phyloP scores from a whole-genome alignment of 345 rosid genomes.

The Trapa bicornis region DNA sequence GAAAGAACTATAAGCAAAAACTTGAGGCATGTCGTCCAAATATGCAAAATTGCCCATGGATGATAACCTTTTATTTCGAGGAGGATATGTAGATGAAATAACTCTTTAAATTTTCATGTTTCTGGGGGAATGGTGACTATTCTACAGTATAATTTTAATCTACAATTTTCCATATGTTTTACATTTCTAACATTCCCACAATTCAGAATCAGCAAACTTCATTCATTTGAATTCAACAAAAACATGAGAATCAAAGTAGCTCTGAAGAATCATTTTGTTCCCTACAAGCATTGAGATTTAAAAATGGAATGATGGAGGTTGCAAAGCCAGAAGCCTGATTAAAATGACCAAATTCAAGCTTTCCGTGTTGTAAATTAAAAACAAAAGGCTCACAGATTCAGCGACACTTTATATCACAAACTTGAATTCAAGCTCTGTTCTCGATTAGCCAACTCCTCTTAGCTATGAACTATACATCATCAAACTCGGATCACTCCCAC shows the following conservation, averaged over 20 bases:
- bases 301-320: not conserved
- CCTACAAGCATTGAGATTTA: not conserved
- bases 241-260: not conserved
- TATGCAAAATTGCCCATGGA: not conserved
- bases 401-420: not conserved
- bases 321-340: not conserved
- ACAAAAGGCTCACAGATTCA: not conserved
- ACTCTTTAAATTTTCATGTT: not conserved
- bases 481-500: not conserved
- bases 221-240: not conserved
- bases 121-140: not conserved
- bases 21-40: not conserved
- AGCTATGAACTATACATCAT: not conserved
- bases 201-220: not conserved
- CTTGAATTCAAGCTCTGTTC: not conserved
- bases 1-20: not conserved
- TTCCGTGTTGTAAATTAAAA: not conserved
- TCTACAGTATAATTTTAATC: not conserved
- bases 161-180: not conserved
- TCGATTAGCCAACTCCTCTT: not conserved
- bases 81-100: not conserved
- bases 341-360: constrained; percentile 1
- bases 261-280: not conserved
- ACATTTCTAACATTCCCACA: not conserved
- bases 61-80: not conserved